Evolutionary conservation across 169 alveolate species (phyloP).

Genomic region (Plasmodium berghei): DNA sequence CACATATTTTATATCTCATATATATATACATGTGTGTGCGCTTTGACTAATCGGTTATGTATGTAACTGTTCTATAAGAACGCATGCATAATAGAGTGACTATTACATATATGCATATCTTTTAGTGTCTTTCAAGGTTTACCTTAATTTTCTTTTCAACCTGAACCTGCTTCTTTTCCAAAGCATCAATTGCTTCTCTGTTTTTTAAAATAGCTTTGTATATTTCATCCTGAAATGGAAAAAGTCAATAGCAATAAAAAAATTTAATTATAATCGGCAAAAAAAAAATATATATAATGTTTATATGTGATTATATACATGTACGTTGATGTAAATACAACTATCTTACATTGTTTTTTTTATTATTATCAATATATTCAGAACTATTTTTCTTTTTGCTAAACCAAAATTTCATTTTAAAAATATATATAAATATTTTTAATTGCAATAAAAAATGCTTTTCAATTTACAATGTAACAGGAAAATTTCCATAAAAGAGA

Average conservation of each 20-base stretch:
- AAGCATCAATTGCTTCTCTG: slow-evolving; percentile 75
- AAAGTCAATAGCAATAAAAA: neutral
- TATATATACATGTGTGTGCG: neutral
- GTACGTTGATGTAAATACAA: neutral
- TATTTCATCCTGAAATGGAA: slow-evolving; percentile 49
- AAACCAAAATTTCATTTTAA: slow-evolving; percentile 76
- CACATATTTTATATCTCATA: neutral
- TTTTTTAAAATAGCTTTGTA: slow-evolving; percentile 72
- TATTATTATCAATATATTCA: slow-evolving; percentile 36
- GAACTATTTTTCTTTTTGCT: slow-evolving; percentile 71
- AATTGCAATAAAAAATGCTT: slow-evolving; percentile 1
- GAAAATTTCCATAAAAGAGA: neutral
- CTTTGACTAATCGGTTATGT: too few relatives aligned
- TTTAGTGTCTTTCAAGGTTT: neutral
- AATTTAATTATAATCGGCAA: neutral
- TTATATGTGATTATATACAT: slow-evolving; percentile 1
- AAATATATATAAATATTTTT: slow-evolving; percentile 5
- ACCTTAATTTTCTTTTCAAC: slow-evolving; percentile 76
- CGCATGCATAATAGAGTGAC: too few relatives aligned
- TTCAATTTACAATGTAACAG: neutral
- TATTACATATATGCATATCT: neutral
- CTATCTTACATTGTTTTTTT: slow-evolving; percentile 52
- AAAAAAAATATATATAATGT: neutral
- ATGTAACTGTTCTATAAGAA: too few relatives aligned
- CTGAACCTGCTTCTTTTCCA: slow-evolving; percentile 75